A percentile compares a stretch with the other conserved stretches of the same genome.
Conservation (phyloP, 768 basidiomycete species). For the Cantharellus cinnabarinus region DNA sequence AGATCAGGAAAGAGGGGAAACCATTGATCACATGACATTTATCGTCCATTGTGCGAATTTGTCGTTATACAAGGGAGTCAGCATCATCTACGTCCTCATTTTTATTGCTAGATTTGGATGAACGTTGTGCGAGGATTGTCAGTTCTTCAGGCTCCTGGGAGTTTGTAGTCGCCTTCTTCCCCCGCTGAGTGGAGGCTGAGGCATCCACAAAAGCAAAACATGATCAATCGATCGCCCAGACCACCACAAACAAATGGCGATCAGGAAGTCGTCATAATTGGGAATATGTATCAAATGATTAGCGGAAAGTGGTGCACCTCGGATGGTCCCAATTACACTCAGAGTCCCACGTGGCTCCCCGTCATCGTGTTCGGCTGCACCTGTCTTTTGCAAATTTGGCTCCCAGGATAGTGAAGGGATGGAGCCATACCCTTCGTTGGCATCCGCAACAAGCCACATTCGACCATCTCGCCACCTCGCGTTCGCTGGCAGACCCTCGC, state of each 20-base stretch:
- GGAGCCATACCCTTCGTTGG: constrained; percentile 29
- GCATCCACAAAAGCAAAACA: constrained; percentile 21
- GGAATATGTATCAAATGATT: constrained; percentile 78
- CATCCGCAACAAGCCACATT: constrained; percentile 54
- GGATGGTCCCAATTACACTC: constrained; percentile 61
- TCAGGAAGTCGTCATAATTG: constrained; percentile 70
- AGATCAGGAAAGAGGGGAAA: too few species aligned
- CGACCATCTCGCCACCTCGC: constrained; percentile 71
- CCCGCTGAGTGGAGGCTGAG: constrained; percentile 27
- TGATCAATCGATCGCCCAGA: neutral
- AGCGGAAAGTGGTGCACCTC: constrained; percentile 60
- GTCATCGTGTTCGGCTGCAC: neutral
- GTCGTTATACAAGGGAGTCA: constrained; percentile 65
- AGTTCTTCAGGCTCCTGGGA: constrained; percentile 46
- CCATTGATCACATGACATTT: too few species aligned
- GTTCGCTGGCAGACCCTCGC: constrained; percentile 65
- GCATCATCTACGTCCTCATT: constrained; percentile 22
- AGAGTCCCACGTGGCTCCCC: constrained; percentile 26
- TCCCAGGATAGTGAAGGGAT: too few species aligned
- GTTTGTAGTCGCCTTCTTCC: constrained; percentile 16
- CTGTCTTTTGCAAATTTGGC: too few species aligned
- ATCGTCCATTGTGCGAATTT: too few species aligned
- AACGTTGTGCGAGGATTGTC: neutral
- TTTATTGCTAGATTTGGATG: constrained; percentile 10
- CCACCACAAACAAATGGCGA: constrained; percentile 17